A percentile compares a stretch with the other conserved stretches of the same genome.
These are phyloP conservation scores for Osmozyma mogii DNA, from an alignment of 805 yeast species.

Conservation along the genomic window DNA sequence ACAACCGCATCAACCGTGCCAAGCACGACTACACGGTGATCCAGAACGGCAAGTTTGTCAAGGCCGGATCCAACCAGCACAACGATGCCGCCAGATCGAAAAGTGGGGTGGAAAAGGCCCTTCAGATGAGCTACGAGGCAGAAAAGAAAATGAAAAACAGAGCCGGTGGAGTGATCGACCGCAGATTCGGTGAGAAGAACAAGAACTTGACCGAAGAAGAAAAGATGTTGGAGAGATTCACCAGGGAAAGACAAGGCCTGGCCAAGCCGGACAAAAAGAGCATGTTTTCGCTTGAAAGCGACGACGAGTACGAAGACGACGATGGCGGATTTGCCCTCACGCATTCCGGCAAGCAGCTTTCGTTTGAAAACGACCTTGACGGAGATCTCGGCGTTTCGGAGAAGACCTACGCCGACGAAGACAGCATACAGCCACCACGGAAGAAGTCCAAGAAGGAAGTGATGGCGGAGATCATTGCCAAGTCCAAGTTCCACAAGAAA, in stretches of 20 bases:
- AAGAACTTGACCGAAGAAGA: slow-evolving; percentile 70
- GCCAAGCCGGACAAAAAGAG: slow-evolving; percentile 40
- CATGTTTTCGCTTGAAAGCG: slow-evolving; percentile 48
- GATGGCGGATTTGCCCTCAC: slow-evolving; percentile 50
- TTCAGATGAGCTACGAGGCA: slow-evolving; percentile 57
- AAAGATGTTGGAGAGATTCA: slow-evolving; percentile 90
- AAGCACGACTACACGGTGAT: slow-evolving; percentile 46
- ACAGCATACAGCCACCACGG: slow-evolving; percentile 36
- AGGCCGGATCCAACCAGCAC: slow-evolving; percentile 31
- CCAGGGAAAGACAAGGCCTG: slow-evolving; percentile 70
- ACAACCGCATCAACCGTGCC: slow-evolving; percentile 58
- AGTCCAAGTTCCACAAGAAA: slow-evolving; percentile 68
- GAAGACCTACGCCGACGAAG: slow-evolving; percentile 18
- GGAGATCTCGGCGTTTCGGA: slow-evolving; percentile 35
- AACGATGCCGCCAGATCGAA: slow-evolving; percentile 26
- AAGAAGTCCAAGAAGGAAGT: slow-evolving; percentile 78
- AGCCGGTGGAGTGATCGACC: slow-evolving; percentile 73
- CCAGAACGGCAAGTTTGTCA: slow-evolving; percentile 36
- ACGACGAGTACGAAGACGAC: slow-evolving; percentile 62
- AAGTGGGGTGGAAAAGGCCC: slow-evolving; percentile 29
- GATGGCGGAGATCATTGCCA: slow-evolving; percentile 78
- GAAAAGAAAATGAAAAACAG: slow-evolving; percentile 57
- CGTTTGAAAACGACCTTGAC: slow-evolving; percentile 39
- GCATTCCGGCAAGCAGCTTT: slow-evolving; percentile 67
- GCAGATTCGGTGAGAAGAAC: slow-evolving; percentile 88